Evolutionary conservation across 2,329 filamentous ascomycete genomes (phyloP).

Genomic region (Colletotrichum sublineola): DNA sequence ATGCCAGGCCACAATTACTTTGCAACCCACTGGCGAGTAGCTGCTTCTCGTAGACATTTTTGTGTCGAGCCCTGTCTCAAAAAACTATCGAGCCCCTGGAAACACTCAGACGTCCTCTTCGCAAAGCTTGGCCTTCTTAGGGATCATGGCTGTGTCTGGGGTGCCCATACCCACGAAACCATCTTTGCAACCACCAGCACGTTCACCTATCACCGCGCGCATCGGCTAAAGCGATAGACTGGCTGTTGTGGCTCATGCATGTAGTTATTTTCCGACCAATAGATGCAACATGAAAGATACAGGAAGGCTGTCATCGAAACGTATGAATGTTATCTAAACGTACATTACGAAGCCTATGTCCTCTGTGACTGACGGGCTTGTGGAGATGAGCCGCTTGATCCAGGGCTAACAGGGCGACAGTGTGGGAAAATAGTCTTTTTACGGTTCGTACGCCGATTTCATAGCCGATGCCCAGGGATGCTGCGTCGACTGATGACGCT

Average conservation of each 20-base stretch:
- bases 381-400: constrained; percentile 25
- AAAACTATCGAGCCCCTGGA: constrained; percentile 26
- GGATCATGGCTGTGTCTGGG: constrained; percentile 8
- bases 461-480: constrained; percentile 15
- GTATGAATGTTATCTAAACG: neutral
- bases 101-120: constrained; percentile 15
- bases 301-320: neutral
- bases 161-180: constrained; percentile 3
- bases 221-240: neutral
- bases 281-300: neutral
- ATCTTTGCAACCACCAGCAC: neutral
- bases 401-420: constrained; percentile 33
- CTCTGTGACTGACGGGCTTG: neutral
- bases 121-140: constrained; percentile 25
- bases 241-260: neutral
- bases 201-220: no score
- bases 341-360: neutral
- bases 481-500: constrained; percentile 37
- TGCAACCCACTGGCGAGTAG: neutral
- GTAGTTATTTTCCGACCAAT: neutral
- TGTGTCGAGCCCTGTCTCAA: constrained; percentile 29
- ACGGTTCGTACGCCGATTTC: constrained; percentile 33
- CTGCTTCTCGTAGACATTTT: constrained; percentile 10
- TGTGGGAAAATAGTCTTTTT: constrained; percentile 27
- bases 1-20: constrained; percentile 17